phyloP scores from a whole-genome alignment of 768 basidiomycete species.

The Ephemerocybe angulata region DNA sequence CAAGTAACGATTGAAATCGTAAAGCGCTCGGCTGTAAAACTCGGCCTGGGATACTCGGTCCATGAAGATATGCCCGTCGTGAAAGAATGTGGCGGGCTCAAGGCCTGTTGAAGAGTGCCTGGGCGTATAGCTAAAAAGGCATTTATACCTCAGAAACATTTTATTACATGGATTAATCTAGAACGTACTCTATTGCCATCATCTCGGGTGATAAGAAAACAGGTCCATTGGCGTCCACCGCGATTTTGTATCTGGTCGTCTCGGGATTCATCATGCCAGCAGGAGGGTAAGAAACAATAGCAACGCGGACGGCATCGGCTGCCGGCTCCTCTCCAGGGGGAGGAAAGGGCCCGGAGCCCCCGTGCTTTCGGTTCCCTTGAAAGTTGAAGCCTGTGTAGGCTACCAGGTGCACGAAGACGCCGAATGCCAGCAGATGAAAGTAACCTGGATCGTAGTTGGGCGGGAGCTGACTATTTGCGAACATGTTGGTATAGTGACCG shows the following conservation, averaged over 20 bases:
- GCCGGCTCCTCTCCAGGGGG: background rate
- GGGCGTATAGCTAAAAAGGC: too few species aligned
- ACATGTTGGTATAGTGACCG: background rate
- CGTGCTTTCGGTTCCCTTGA: background rate
- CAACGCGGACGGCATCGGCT: background rate
- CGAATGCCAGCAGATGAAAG: background rate
- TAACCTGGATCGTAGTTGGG: background rate
- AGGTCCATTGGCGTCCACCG: background rate
- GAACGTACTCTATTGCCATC: background rate
- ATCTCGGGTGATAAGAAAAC: background rate
- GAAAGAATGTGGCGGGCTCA: background rate
- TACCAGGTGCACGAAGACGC: background rate
- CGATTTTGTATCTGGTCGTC: background rate
- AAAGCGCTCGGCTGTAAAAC: background rate
- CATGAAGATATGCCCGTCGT: background rate
- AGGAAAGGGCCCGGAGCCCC: background rate
- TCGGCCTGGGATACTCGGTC: background rate
- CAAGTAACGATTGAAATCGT: background rate
- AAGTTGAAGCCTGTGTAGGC: background rate
- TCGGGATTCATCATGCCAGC: background rate
- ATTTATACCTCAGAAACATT: too few species aligned
- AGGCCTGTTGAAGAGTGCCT: too few species aligned
- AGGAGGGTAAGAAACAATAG: background rate
- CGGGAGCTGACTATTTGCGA: background rate
- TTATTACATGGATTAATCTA: too few species aligned